These are phyloP conservation scores for Microdochium nivale DNA, from an alignment of 2,329 filamentous ascomycete genomes.

Conservation along the genomic window DNA sequence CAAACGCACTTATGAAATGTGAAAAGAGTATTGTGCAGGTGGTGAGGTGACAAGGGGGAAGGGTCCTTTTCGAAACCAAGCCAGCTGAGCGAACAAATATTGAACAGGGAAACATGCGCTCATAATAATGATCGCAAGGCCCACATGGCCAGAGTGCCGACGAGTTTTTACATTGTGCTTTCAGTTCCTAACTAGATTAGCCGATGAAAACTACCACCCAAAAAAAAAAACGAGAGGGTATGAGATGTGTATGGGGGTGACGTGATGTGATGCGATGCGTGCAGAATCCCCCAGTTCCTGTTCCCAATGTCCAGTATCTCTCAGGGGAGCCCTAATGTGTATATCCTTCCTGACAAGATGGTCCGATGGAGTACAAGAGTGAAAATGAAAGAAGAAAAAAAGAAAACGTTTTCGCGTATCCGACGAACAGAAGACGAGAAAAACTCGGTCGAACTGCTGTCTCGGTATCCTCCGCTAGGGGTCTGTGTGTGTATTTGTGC, in stretches of 20 bases:
- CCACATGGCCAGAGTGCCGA: too few relatives aligned
- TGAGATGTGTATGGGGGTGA: background rate
- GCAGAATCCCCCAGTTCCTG: background rate
- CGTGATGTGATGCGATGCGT: background rate
- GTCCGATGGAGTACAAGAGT: background rate
- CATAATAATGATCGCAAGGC: too few relatives aligned
- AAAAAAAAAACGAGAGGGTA: background rate
- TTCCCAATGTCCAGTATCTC: background rate
- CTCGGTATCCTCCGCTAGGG: background rate
- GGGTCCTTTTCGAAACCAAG: too few relatives aligned
- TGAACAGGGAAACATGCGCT: too few relatives aligned
- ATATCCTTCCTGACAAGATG: background rate
- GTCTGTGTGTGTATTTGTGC: background rate
- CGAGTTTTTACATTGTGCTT: slow-evolving; percentile 1
- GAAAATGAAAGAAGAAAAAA: background rate
- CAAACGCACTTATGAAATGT: too few relatives aligned
- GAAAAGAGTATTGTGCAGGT: too few relatives aligned
- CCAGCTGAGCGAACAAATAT: too few relatives aligned
- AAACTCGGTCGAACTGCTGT: background rate
- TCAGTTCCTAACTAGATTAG: background rate
- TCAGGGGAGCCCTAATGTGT: background rate
- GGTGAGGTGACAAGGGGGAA: too few relatives aligned
- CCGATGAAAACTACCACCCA: background rate
- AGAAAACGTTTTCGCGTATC: background rate
- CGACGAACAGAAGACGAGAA: background rate